A percentile compares a stretch with the other conserved stretches of the same genome.
These are phyloP conservation scores for Gentiana straminea DNA, from an alignment of 257 asterid species.

Conservation along the genomic window DNA sequence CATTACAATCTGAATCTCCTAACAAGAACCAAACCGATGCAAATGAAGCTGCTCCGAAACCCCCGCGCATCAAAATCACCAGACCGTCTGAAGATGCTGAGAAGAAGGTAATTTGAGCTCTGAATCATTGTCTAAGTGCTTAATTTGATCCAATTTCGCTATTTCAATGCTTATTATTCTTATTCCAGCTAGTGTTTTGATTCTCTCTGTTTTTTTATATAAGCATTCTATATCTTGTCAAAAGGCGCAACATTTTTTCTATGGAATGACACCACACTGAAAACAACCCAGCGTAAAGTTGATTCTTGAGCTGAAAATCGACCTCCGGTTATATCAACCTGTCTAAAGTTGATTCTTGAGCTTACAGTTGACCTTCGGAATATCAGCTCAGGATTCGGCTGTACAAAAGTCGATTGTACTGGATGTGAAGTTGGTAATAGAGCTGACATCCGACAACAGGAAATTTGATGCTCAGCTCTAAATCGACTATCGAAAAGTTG, in stretches of 20 bases:
- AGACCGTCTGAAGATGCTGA: conserved; percentile 41
- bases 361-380: neutral
- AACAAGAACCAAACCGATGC: neutral
- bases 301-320: too few relatives aligned
- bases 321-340: too few relatives aligned
- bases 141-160: too few relatives aligned
- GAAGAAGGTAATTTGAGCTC: conserved; percentile 26
- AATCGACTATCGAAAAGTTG: neutral
- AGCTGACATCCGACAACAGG: neutral
- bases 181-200: too few relatives aligned
- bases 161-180: too few relatives aligned
- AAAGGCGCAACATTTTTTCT: too few relatives aligned
- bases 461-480: neutral
- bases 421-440: neutral
- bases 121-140: too few relatives aligned
- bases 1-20: conserved; percentile 7
- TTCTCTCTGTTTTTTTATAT: too few relatives aligned
- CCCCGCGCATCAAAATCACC: conserved; percentile 39
- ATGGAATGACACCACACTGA: neutral
- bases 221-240: too few relatives aligned
- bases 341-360: too few relatives aligned
- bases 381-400: neutral
- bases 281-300: too few relatives aligned
- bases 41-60: conserved; percentile 24
- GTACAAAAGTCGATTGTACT: neutral